Base-by-base conservation (phyloP, 2,329 filamentous ascomycete genomes). In the Ilyonectria mors-panacis region DNA sequence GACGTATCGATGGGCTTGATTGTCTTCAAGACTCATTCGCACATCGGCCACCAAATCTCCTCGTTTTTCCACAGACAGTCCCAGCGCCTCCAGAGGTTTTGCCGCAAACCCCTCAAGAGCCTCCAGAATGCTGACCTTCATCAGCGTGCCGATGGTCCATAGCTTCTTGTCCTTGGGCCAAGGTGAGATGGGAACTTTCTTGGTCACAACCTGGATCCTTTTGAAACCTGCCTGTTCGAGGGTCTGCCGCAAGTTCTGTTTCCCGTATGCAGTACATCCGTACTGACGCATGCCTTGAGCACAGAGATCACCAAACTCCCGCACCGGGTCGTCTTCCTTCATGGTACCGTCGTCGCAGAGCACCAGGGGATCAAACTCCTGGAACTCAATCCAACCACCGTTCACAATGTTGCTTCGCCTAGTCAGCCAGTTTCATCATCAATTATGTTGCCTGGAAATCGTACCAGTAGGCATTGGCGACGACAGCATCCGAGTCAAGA, bases 371-470 rank as follows among this genome's bases (percentile, higher is more conserved):
- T 82, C 79, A 33, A 85, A 77, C 58, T 87, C 85, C 23, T 85
- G 84, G 45, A 86, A 82, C 68, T 88, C 86, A 39, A 88, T 78
- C 83, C 85, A 87, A 51, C 85, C 85, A n/a, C 86, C 86, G 1
- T 81, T 80, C 47, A 76, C 80, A 12, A 85, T 70, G 62, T 85
- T 78, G 10, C 81, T 84, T 47, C 50, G 53, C 28, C 64, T 63
- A 9, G 58, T 71, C 57, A 73, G 67, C 23, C 44, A 33, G 8
- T 2, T 17, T 39, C 17, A 21, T 15, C 33, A 42, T 3, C 17
- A 13, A 56, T 45, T 37, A 1, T 47, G 13, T 19, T 19, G 15
- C 8, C 19, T 9, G 8, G 19, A 6, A 35, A 19, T 74, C 75
- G 42, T 69, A 81, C 81, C 75, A 70, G 66, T 79, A 82, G 15